phyloP scores from a whole-genome alignment of 768 basidiomycete species.

The Serendipita sp. region DNA sequence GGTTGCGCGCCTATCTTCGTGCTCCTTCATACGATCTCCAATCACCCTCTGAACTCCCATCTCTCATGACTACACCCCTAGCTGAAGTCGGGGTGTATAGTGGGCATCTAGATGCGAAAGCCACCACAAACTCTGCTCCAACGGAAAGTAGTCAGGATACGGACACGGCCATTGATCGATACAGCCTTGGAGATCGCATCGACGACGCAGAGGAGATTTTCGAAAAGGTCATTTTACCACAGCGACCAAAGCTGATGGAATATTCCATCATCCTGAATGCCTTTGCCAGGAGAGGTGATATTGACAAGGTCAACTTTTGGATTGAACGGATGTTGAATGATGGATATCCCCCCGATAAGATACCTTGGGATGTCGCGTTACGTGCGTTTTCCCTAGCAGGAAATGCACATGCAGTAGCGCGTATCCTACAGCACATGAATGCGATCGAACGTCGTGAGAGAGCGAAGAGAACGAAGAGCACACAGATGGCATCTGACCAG shows the following conservation, averaged over 20 bases:
- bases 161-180: too few relatives aligned
- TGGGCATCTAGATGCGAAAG: too few relatives aligned
- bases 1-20: background rate
- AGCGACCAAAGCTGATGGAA: slow-evolving; percentile 31
- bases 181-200: background rate
- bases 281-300: slow-evolving; percentile 31
- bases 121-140: too few relatives aligned
- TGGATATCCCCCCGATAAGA: slow-evolving; percentile 36
- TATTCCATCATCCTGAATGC: slow-evolving; percentile 45
- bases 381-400: slow-evolving; percentile 37
- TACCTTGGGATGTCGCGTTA: slow-evolving; percentile 47
- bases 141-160: too few relatives aligned
- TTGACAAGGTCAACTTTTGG: slow-evolving; percentile 31
- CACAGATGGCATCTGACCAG: background rate
- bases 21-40: background rate
- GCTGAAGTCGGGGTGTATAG: background rate
- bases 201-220: slow-evolving; percentile 35
- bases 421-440: slow-evolving; percentile 50
- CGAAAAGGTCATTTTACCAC: slow-evolving; percentile 34
- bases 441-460: background rate
- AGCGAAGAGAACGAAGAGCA: background rate
- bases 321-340: slow-evolving; percentile 33
- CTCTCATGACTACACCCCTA: background rate
- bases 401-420: slow-evolving; percentile 36
- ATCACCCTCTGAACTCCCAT: background rate